These are phyloP conservation scores for Proliferodiscus dingleyae DNA, from an alignment of 2,329 filamentous ascomycete genomes.

Conservation along the genomic window DNA sequence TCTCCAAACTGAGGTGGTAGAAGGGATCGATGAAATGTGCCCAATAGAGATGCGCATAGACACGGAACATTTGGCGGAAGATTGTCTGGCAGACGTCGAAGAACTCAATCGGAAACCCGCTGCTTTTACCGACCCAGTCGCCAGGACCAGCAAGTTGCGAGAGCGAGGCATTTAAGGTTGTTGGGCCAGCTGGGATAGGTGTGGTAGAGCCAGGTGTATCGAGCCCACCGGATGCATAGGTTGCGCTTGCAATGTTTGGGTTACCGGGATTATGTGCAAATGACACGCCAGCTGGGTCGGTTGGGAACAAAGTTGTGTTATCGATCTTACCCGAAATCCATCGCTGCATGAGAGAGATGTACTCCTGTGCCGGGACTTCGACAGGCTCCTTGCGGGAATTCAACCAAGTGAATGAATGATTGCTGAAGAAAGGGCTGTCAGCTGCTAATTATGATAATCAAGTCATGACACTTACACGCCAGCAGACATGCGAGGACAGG, in stretches of 20 bases:
- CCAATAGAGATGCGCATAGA: conserved; percentile 97
- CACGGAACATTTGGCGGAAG: conserved; percentile 97
- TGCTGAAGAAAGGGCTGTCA: conserved; percentile 41
- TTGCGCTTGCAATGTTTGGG: conserved; percentile 51
- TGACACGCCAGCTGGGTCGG: conserved; percentile 68
- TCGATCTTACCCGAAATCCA: conserved; percentile 97
- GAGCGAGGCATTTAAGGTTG: conserved; percentile 49
- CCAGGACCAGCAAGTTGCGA: conserved; percentile 57
- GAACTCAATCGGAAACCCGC: conserved; percentile 88
- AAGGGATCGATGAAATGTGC: conserved; percentile 84
- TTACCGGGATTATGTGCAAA: conserved; percentile 59
- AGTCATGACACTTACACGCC: conserved; percentile 63
- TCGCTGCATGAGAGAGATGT: conserved; percentile 92
- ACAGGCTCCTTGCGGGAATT: conserved; percentile 83
- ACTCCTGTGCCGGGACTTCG: conserved; percentile 86
- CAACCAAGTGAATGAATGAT: conserved; percentile 94
- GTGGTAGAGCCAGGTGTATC: conserved; percentile 37
- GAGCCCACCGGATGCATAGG: conserved; percentile 49
- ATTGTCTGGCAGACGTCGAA: conserved; percentile 87
- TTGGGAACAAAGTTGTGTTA: conserved; percentile 85
- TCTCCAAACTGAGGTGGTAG: conserved; percentile 75
- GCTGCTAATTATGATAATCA: background rate
- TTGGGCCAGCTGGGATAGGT: conserved; percentile 32
- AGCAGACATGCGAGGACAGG: conserved; percentile 90
- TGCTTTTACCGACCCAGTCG: conserved; percentile 85